Evolutionary conservation across 495 filamentous ascomycete species (phyloP), one percentile per base, ranked within the genome.

Genomic region (Penicillium riverlandense): DNA sequence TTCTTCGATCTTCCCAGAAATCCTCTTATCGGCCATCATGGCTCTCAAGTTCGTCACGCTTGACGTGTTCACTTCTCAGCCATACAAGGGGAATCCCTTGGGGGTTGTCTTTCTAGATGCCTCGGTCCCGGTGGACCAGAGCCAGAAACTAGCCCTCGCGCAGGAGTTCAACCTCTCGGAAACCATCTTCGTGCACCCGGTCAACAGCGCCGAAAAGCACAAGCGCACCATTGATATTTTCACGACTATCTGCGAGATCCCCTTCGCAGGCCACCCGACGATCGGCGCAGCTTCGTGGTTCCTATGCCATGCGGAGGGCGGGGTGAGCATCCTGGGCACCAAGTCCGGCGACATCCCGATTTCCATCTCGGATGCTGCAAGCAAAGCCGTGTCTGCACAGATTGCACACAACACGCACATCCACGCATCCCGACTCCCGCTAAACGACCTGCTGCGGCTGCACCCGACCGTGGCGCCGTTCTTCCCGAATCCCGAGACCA

Each of bases 131-230:
- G 39, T 72, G 30, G 61, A 60, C 32, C 65, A 70, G 34, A 37
- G 30, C 39, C 67, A 72, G 44, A 72, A 70, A 35, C 67, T 68
- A 62, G 61, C 52, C 35, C 82, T 94, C 31, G 79, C 86, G 2
- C 53, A 59, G 29, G 88, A 95, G 63, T 92, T 92, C 81, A 91
- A 91, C 50, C 73, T 88, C 51, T 88, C 85, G 4, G 88, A 92
- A 55, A 90, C 82, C 1, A 83, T 90, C 41, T 95, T 91, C 63
- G 63, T 92, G 11, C 78, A 88, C 49, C 56, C 59, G 14, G 47
- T 39, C 2, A 41, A 22, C 4, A 22, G 22, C 22, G 22, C 4
- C 2, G 49, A 54, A 6, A 31, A 43, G 10, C 35, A 15, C 22
- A 60, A 59, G 29, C 59, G 66, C 31, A 58, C 58, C n/a, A 79